Percentiles rank a stretch among this genome's conserved stretches.
Evolutionary conservation across 73 alveolate species (phyloP).

Genomic region (Paramecium bursaria): DNA sequence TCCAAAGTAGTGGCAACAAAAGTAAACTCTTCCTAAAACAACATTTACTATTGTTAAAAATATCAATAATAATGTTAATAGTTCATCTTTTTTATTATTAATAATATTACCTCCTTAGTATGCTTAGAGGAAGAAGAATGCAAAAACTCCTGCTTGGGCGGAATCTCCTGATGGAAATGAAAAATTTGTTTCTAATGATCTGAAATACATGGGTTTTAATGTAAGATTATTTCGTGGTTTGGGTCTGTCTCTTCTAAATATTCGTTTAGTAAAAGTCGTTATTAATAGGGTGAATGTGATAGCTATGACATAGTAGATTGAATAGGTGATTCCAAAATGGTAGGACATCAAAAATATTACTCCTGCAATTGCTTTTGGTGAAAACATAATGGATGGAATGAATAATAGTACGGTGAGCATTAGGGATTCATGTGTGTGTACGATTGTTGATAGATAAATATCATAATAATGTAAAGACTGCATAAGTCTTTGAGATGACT

Average conservation of each 20-base stretch:
- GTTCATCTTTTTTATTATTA: not conserved
- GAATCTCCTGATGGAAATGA: conserved; percentile 47
- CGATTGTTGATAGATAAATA: conserved; percentile 19
- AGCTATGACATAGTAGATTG: not conserved
- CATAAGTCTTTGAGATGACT: conserved; percentile 18
- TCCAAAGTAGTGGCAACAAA: conserved; percentile 38
- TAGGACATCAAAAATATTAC: conserved; percentile 8
- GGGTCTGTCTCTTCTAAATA: conserved; percentile 2
- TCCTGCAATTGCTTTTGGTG: conserved; percentile 19
- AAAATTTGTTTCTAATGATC: conserved; percentile 34
- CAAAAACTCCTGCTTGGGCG: conserved; percentile 47
- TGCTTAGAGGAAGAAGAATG: not conserved
- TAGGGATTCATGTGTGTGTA: conserved; percentile 31
- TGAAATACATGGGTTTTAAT: conserved; percentile 37
- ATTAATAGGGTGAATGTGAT: not conserved
- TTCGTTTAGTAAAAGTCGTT: not conserved
- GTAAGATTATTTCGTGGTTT: conserved; percentile 34
- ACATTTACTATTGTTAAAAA: not conserved
- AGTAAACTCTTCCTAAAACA: conserved; percentile 32
- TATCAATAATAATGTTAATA: not conserved
- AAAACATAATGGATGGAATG: conserved; percentile 2
- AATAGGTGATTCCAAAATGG: conserved; percentile 7
- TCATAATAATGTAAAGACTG: conserved; percentile 14
- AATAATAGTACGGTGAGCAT: conserved; percentile 40
- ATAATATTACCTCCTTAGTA: not conserved